phyloP scores from a whole-genome alignment of 1,284 basidiomycete genomes.

The Pyrrhoderma lamaoense region DNA sequence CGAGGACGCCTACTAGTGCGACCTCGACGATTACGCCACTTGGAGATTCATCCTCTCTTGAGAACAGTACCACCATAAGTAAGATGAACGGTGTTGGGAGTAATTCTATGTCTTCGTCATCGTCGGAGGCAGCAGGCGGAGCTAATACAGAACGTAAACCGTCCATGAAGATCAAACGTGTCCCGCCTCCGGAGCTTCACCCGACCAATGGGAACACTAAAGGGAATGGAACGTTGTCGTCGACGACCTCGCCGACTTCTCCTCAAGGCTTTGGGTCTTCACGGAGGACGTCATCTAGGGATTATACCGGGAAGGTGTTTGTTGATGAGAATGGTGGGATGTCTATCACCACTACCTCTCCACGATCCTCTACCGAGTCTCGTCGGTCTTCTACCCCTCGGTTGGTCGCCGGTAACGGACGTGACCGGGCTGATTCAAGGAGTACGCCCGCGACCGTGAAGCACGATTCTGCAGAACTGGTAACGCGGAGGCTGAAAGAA shows the following conservation, averaged over 20 bases:
- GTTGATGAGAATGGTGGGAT: slow-evolving; percentile 3
- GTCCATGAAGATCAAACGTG: slow-evolving; percentile 5
- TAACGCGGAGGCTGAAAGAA: slow-evolving; percentile 49
- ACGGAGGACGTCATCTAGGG: not conserved
- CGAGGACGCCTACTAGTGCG: slow-evolving; percentile 30
- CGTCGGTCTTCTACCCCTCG: slow-evolving; percentile 7
- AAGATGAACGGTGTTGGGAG: not conserved
- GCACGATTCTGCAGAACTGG: slow-evolving; percentile 38
- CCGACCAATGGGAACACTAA: not conserved
- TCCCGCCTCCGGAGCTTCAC: slow-evolving; percentile 1
- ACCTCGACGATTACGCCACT: slow-evolving; percentile 19
- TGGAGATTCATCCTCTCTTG: slow-evolving; percentile 17
- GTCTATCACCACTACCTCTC: slow-evolving; percentile 7
- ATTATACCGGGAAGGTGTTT: not conserved
- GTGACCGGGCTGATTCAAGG: slow-evolving; percentile 8
- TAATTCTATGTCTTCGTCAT: too few relatives aligned
- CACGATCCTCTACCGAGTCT: slow-evolving; percentile 13
- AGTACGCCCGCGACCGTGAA: slow-evolving; percentile 16
- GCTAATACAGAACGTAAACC: slow-evolving; percentile 1
- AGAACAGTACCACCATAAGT: slow-evolving; percentile 15
- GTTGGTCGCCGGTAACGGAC: not conserved
- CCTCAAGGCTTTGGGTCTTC: not conserved
- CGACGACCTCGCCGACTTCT: slow-evolving; percentile 5
- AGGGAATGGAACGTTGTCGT: not conserved
- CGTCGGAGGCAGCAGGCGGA: not conserved